Base-by-base conservation (phyloP, 495 filamentous ascomycete species). In the Penicillium soppii region DNA sequence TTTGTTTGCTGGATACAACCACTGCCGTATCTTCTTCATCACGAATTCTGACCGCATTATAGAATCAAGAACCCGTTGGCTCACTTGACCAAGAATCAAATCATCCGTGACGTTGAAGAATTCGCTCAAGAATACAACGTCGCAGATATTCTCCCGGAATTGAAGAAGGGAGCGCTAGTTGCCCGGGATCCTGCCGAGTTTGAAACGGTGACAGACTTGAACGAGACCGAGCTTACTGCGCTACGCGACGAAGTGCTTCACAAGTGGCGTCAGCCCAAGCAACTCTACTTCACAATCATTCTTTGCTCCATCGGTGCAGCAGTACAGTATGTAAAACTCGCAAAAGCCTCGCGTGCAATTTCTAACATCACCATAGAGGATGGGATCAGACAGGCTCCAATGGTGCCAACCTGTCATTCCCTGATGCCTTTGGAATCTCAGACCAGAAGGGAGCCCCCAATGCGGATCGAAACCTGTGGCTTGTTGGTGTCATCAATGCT, bases 311-410 rank as follows among this genome's bases (percentile, higher is more conserved):
- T 90, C 41, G 87, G 82, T 22, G 87, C 87, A 40, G 84, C 84
- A 7, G 82, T 87, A 4, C 85, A 88, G 68, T 74, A 71, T 43
- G 72, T 68, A 23, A 29, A 20, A 15, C 22, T 27, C 10, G 2
- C 13, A 21, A 9, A 30, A n/a, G 3, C 27, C n/a, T 10, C n/a
- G 4, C 7, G 5, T 35, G 32, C 10, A 29, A 7, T 16, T n/a
- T 6, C 40, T 65, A 32, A 56, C 48, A 17, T 42, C 7, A 12
- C 38, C 36, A 48, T 43, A 75, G 71, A 50, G 81, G 81, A 23
- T 87, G 83, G 84, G 85, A 88, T 61, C 83, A 88, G 54, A 86
- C 85, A n/a, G 84, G 84, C n/a, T 82, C 80, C 42, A 88, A 89
- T 52, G 85, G 84, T 38, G 85, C 85, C 25, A 88, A 88, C 47